A percentile compares a stretch with the other conserved stretches of the same genome.
These are phyloP conservation scores for Syzygium jambos DNA, from an alignment of 345 rosid species.

Conservation along the genomic window DNA sequence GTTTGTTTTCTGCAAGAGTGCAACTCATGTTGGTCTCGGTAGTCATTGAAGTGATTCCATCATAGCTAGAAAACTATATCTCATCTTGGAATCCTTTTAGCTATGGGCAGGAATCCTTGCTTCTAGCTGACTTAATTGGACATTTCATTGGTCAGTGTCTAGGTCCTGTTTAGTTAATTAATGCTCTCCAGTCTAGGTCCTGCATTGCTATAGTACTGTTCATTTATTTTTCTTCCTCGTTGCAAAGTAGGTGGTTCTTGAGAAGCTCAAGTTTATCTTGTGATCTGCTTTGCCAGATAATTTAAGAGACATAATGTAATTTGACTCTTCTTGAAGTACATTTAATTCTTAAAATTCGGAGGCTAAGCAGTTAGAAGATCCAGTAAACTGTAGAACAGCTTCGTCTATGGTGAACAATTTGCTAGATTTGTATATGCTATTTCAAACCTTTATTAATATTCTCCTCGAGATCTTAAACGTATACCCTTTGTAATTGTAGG, in stretches of 20 bases:
- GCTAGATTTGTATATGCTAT: background rate
- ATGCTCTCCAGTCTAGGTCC: background rate
- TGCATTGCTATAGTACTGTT: background rate
- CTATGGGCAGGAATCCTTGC: background rate
- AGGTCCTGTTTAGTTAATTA: background rate
- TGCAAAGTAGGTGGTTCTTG: background rate
- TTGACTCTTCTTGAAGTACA: background rate
- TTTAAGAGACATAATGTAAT: background rate
- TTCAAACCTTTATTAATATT: background rate
- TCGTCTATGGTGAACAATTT: background rate
- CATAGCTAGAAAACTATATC: background rate
- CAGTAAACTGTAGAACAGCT: background rate
- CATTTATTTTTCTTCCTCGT: background rate
- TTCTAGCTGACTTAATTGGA: background rate
- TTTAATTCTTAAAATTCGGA: background rate
- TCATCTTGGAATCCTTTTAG: background rate
- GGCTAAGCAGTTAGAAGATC: background rate
- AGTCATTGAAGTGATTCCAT: background rate
- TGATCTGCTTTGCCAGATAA: background rate
- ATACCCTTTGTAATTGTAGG: slow-evolving; percentile 27
- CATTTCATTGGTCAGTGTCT: background rate
- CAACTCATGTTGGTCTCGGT: background rate
- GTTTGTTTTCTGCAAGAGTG: background rate
- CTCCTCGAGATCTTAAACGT: background rate
- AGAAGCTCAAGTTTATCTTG: background rate